These are phyloP conservation scores for Paraphoma chrysanthemicola DNA, from an alignment of 2,329 filamentous ascomycete genomes.

Conservation along the genomic window DNA sequence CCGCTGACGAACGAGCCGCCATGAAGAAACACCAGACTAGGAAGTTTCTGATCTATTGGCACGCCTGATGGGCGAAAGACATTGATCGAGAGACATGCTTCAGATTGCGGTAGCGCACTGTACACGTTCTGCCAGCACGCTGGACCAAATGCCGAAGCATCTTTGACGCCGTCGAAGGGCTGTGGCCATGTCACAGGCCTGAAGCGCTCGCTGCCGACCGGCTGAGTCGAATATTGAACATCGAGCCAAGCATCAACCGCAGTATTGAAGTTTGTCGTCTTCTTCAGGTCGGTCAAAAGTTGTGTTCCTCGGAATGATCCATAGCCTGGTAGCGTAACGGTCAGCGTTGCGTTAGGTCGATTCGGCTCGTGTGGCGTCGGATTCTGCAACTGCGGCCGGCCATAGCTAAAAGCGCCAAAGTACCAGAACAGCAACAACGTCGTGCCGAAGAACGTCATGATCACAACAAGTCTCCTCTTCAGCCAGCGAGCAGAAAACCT, in stretches of 20 bases:
- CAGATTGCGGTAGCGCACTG: conserved; percentile 29
- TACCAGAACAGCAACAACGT: conserved; percentile 29
- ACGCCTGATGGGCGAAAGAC: conserved; percentile 38
- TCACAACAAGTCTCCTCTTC: conserved; percentile 18
- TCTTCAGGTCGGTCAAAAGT: conserved; percentile 44
- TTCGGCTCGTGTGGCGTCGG: conserved; percentile 8
- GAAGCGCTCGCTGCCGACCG: conserved; percentile 51
- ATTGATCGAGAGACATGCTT: conserved; percentile 45
- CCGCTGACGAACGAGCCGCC: conserved; percentile 42
- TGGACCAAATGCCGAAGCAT: conserved; percentile 51
- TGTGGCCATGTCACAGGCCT: conserved; percentile 50
- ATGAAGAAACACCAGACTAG: conserved; percentile 40
- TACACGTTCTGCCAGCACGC: conserved; percentile 55
- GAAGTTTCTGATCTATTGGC: conserved; percentile 35
- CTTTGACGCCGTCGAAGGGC: conserved; percentile 50
- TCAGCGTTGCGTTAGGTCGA: conserved; percentile 20
- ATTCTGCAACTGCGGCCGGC: conserved; percentile 13
- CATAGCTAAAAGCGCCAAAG: conserved; percentile 24
- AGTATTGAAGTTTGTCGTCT: conserved; percentile 38
- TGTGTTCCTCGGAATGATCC: conserved; percentile 51
- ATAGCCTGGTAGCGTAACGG: conserved; percentile 48
- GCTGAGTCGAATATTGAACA: conserved; percentile 55
- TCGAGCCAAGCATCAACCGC: conserved; percentile 58
- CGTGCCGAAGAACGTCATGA: conserved; percentile 28
- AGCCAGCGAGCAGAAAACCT: conserved; percentile 21